phyloP scores from a whole-genome alignment of 495 filamentous ascomycete species.

The Lentithecium fluviatile region DNA sequence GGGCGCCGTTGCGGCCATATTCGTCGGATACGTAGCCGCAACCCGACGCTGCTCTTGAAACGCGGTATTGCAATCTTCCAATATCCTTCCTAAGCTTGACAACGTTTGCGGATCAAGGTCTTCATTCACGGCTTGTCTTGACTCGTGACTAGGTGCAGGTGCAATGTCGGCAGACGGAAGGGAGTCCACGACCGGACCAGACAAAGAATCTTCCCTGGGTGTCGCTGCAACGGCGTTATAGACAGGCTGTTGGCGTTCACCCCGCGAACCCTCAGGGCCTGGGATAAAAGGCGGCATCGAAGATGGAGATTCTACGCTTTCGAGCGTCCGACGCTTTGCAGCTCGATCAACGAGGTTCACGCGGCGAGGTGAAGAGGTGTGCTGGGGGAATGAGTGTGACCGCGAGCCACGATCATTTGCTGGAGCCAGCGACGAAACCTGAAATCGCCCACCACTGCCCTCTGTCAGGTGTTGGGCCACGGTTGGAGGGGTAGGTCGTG shows the following conservation, averaged over 20 bases:
- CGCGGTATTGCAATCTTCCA: slow-evolving; percentile 17
- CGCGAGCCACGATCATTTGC: slow-evolving; percentile 21
- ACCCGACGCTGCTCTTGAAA: slow-evolving; percentile 5
- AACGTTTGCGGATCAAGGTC: slow-evolving; percentile 2
- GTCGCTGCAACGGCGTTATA: background rate
- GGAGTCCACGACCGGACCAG: background rate
- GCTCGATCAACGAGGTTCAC: background rate
- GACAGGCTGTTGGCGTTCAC: background rate
- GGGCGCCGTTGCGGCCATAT: background rate
- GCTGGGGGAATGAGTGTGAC: slow-evolving; percentile 16
- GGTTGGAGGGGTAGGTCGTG: background rate
- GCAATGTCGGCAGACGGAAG: background rate
- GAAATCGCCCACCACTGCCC: slow-evolving; percentile 13
- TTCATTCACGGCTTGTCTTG: background rate
- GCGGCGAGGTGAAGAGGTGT: slow-evolving; percentile 13
- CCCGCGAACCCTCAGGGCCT: background rate
- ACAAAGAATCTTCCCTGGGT: background rate
- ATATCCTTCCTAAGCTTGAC: slow-evolving; percentile 17
- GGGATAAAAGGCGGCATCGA: slow-evolving; percentile 11
- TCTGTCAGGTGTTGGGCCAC: slow-evolving; percentile 10
- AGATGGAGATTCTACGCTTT: background rate
- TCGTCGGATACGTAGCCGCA: background rate
- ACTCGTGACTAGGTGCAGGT: background rate
- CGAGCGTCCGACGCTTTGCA: background rate
- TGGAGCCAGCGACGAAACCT: slow-evolving; percentile 18